phyloP scores from a whole-genome alignment of 2,329 filamentous ascomycete genomes.

The Phialophora verrucosa region DNA sequence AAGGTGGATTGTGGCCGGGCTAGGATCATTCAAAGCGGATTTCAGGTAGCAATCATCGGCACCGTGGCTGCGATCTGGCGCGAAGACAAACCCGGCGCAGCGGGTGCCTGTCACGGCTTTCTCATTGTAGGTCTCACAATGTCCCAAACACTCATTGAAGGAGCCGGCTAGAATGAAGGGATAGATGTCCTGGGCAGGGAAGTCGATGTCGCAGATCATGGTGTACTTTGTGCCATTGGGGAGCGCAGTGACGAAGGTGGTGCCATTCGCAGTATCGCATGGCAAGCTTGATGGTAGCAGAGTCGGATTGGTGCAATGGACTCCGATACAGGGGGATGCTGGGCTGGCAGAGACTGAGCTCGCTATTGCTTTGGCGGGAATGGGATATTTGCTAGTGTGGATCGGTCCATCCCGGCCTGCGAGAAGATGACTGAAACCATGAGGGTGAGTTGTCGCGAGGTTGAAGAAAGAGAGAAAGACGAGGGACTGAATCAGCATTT shows the following conservation, averaged over 20 bases:
- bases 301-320: conserved; percentile 16
- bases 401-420: conserved; percentile 22
- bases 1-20: conserved; percentile 35
- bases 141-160: conserved; percentile 40
- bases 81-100: conserved; percentile 41
- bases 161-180: conserved; percentile 40
- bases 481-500: conserved; percentile 28
- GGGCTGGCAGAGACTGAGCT: conserved; percentile 4
- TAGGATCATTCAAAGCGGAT: conserved; percentile 37
- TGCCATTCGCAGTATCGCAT: conserved; percentile 32
- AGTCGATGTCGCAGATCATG: conserved; percentile 42
- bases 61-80: conserved; percentile 36
- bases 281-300: neutral
- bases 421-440: conserved; percentile 16
- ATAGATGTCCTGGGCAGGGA: conserved; percentile 38
- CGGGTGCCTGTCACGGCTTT: conserved; percentile 21
- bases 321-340: conserved; percentile 21
- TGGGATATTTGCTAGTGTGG: conserved; percentile 22
- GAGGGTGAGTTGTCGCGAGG: conserved; percentile 16
- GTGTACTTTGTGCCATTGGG: conserved; percentile 41
- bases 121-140: conserved; percentile 40
- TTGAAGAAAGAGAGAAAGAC: conserved; percentile 4
- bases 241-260: neutral
- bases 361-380: conserved; percentile 18
- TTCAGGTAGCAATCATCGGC: conserved; percentile 44